Evolutionary conservation across 371 early-diverging fungal genomes (phyloP), one percentile per base, ranked within the genome.

Genomic region (Mucor racemosus): DNA sequence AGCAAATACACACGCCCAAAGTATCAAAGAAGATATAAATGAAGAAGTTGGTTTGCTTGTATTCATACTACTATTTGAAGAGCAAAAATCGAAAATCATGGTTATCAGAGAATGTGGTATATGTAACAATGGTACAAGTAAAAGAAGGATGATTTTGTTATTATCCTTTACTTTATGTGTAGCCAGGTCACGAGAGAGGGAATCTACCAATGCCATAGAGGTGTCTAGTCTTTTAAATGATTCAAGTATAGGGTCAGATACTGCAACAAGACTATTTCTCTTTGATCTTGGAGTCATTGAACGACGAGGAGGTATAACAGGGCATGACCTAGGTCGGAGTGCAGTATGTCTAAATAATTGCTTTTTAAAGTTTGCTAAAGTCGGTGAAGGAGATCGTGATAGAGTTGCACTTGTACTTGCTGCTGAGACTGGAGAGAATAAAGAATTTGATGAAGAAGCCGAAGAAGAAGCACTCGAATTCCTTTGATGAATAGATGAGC

Each of bases 161-260:
- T 62, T 17, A n/a, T 71, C 33, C 15, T 38, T n/a, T 54, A 21
- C 21, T 38, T 36, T 40, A 13, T 63, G 39, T 46, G 61, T 50
- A 38, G 77, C 83, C 42, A 82, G 55, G 40, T 82, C 83, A 60
- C 79, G 78, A 26, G 83, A 80, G 15, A 82, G 70, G 0, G 80
- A 82, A 35, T 82, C 83, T 1, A 82, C 78, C 39, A 80, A 34
- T 1, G 83, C 83, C 72, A 82, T 72, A 11, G 78, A 78, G 5
- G 68, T 68, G 60, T 82, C 83, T 5, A 82, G 44, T 17, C 80
- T 67, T 59, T 75, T 71, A 34, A 75, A 80, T 1, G 83, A 82
- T 58, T 75, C 83, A n/a, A 68, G 21, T 7, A 81, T 59, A 0
- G 78, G 73, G 21, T 72, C 76, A 11, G 64, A 35, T 11, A 34